Evolutionary conservation across 176 grass and related monocot species (phyloP).

Genomic region (Carex pumila): DNA sequence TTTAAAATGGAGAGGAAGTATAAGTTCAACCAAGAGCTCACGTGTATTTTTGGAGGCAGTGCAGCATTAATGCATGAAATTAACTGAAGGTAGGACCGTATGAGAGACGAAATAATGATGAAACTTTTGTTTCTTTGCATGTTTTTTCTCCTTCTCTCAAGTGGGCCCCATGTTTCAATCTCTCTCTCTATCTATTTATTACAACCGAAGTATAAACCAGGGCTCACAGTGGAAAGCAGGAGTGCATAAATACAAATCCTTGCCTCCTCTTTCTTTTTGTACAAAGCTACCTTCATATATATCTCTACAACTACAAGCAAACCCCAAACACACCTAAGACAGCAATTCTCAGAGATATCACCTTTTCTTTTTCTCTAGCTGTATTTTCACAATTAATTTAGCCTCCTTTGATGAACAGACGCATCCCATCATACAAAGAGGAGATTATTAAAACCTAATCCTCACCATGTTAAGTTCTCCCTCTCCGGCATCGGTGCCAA

Average conservation of each 20-base stretch:
- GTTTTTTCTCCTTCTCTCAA: constrained; percentile 6
- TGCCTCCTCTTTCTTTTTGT: constrained; percentile 9
- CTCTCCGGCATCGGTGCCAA: neutral
- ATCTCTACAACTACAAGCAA: neutral
- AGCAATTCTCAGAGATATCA: constrained; percentile 18
- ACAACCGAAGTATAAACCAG: constrained; percentile 16
- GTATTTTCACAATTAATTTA: constrained; percentile 10
- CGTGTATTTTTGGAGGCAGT: constrained; percentile 19
- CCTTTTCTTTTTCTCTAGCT: constrained; percentile 8
- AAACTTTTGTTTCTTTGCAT: constrained; percentile 16
- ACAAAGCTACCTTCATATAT: constrained; percentile 14
- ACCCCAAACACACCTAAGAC: constrained; percentile 5
- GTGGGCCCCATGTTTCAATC: constrained; percentile 10
- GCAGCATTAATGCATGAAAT: constrained; percentile 18
- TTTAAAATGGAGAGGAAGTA: neutral
- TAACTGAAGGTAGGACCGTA: constrained; percentile 20
- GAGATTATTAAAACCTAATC: constrained; percentile 1
- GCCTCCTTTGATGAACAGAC: constrained; percentile 6
- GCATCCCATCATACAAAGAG: neutral
- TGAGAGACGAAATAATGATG: constrained; percentile 24
- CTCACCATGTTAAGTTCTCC: constrained; percentile 17
- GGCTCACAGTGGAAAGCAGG: neutral
- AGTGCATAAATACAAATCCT: constrained; percentile 3
- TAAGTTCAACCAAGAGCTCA: neutral
- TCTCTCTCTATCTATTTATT: constrained; percentile 16